A percentile compares a stretch with the other conserved stretches of the same genome.
Evolutionary conservation across 2,329 filamentous ascomycete genomes (phyloP).

Genomic region (Exophiala dermatitidis): DNA sequence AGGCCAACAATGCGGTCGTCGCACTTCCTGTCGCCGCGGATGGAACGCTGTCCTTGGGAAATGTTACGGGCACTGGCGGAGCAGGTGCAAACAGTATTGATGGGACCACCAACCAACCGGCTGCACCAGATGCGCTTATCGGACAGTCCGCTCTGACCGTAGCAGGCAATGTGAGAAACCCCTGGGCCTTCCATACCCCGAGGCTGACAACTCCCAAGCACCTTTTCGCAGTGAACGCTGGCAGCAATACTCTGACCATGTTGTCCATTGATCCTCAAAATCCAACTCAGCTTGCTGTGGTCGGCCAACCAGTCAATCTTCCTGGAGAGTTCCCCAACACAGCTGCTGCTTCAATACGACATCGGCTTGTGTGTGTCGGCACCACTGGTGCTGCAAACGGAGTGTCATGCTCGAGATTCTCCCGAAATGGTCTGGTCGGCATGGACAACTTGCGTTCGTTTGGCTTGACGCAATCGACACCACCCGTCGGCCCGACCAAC

Average conservation of each 20-base stretch:
- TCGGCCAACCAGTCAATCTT: constrained; percentile 32
- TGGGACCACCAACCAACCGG: constrained; percentile 33
- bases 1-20: constrained; percentile 44
- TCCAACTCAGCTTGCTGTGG: constrained; percentile 29
- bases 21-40: constrained; percentile 44
- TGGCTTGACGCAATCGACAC: constrained; percentile 50
- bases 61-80: constrained; percentile 43
- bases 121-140: constrained; percentile 46
- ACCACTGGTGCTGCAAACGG: constrained; percentile 34
- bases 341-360: constrained; percentile 34
- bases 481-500: constrained; percentile 52
- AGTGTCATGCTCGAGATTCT: constrained; percentile 34
- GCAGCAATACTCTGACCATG: constrained; percentile 37
- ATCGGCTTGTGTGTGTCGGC: constrained; percentile 35
- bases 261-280: constrained; percentile 31
- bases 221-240: constrained; percentile 32
- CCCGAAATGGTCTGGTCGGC: constrained; percentile 28
- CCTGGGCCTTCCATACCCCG: neutral
- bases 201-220: constrained; percentile 9
- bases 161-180: constrained; percentile 42
- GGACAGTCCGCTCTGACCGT: constrained; percentile 47
- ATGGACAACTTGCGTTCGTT: constrained; percentile 37
- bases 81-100: constrained; percentile 40
- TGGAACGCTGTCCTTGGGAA: constrained; percentile 43
- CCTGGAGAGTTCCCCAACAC: constrained; percentile 37